Evolutionary conservation across 306 rosid genomes (phyloP), one percentile per base, ranked within the genome.

Genomic region (Prunus campanulata): DNA sequence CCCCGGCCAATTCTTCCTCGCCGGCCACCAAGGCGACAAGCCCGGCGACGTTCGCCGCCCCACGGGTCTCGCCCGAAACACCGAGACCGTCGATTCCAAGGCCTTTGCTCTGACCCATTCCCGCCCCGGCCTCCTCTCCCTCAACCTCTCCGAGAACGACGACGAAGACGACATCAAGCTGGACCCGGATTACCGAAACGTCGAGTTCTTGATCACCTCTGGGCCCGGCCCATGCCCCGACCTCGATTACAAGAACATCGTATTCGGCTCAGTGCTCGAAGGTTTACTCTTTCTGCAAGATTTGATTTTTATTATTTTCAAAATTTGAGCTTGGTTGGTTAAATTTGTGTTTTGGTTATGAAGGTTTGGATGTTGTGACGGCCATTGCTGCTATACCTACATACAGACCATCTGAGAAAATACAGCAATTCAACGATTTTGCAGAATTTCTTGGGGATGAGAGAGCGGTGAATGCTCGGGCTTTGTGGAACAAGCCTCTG

Each of bases 181-280:
- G 64, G 93, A 89, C 46, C 92, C 95, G 0, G 75, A 77, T 18
- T 94, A 94, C 67, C 81, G 92, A 8, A 94, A 94, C 16, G 96
- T 91, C 18, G 96, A 94, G 64, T 94, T 94, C 83, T 83, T 90
- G 50, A 87, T 94, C 79, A 91, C 97, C 27, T 91, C 97, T 4
- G 98, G 98, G 7, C 97, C 98, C 1, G 95, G 95, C 1, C 98
- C 96, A 27, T 91, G 97, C 49, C 96, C 98, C 2, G 84, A 84
- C 77, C 97, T 94, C 39, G 97, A 94, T 77, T 49, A 25, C 52
- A 90, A 84, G 79, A 94, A 94, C 83, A 85, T 94, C 12, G 91
- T 94, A 74, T 94, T 94, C 51, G 97, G 98, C 55, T 62, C 92
- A 0, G 97, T 94, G 9, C 94, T 94, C 9, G 91, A 91, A 91